phyloP scores from a whole-genome alignment of 2,329 filamentous ascomycete genomes.

The Xylaria hypoxylon region DNA sequence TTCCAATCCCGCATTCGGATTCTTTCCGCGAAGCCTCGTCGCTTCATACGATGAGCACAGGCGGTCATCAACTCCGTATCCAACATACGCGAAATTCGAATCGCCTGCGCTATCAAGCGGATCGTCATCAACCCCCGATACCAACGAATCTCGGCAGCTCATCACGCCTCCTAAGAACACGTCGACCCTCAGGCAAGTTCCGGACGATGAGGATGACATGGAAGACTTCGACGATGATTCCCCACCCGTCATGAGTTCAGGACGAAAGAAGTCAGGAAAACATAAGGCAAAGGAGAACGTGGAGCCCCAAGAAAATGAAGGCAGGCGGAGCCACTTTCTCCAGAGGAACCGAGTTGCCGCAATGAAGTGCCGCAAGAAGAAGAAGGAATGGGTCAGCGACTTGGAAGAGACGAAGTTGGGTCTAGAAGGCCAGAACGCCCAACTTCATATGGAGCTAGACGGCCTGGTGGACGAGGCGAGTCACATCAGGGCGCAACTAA shows the following conservation, averaged over 20 bases:
- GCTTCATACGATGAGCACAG: slow-evolving; percentile 32
- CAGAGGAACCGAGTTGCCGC: slow-evolving; percentile 79
- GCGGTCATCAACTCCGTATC: slow-evolving; percentile 32
- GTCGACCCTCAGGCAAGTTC: slow-evolving; percentile 16
- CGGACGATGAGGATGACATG: slow-evolving; percentile 17
- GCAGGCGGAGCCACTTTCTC: slow-evolving; percentile 68
- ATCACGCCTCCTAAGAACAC: slow-evolving; percentile 43
- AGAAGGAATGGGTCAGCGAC: slow-evolving; percentile 65
- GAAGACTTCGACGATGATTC: slow-evolving; percentile 34
- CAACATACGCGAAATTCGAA: slow-evolving; percentile 38
- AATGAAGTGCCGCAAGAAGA: slow-evolving; percentile 79
- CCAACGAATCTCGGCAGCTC: slow-evolving; percentile 42
- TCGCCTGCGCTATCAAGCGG: slow-evolving; percentile 45
- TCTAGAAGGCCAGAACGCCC: slow-evolving; percentile 58
- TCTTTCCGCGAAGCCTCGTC: slow-evolving; percentile 23
- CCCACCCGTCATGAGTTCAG: slow-evolving; percentile 37
- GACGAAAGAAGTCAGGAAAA: slow-evolving; percentile 41
- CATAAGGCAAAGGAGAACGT: slow-evolving; percentile 43
- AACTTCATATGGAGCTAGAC: slow-evolving; percentile 59
- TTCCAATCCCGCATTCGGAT: slow-evolving; percentile 26
- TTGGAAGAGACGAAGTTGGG: slow-evolving; percentile 60
- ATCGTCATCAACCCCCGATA: slow-evolving; percentile 46
- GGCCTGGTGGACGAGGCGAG: slow-evolving; percentile 59
- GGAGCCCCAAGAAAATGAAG: slow-evolving; percentile 49
- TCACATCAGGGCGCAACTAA: slow-evolving; percentile 62